Conservation (phyloP, 352 stramenopile species). For the Globisporangium emineosum region DNA sequence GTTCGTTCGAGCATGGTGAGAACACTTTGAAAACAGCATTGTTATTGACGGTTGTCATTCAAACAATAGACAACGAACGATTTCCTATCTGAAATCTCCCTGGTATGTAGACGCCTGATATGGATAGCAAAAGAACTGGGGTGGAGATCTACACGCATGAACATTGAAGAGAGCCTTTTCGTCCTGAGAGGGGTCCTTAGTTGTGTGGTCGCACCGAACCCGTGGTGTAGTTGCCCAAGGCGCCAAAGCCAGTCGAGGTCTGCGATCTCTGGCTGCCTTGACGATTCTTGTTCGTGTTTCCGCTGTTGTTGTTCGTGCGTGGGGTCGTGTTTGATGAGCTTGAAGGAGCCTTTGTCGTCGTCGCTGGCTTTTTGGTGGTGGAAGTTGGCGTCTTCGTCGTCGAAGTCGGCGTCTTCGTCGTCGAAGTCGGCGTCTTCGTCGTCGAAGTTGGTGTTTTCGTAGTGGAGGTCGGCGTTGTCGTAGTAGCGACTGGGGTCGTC, state of each 20-base stretch:
- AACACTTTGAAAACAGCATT: neutral
- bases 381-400: slow-evolving; percentile 1
- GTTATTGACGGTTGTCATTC: neutral
- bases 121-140: neutral
- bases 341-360: neutral
- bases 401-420: neutral
- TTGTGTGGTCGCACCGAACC: slow-evolving; percentile 12
- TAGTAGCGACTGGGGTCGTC: slow-evolving; percentile 8
- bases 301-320: neutral
- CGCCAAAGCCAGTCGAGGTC: neutral
- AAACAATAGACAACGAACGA: neutral
- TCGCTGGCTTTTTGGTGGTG: neutral
- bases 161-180: neutral
- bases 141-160: neutral
- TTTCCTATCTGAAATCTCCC: too few relatives aligned
- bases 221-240: slow-evolving; percentile 11
- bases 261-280: slow-evolving; percentile 8
- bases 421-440: neutral
- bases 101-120: neutral
- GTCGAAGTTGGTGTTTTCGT: neutral
- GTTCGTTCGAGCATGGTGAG: too few relatives aligned
- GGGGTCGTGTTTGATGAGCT: too few relatives aligned
- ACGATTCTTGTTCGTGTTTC: slow-evolving; percentile 6
- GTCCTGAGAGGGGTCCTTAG: neutral
- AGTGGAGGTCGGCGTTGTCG: neutral